These are phyloP conservation scores for Microdochium nivale DNA, from an alignment of 2,329 filamentous ascomycete genomes.

Conservation along the genomic window DNA sequence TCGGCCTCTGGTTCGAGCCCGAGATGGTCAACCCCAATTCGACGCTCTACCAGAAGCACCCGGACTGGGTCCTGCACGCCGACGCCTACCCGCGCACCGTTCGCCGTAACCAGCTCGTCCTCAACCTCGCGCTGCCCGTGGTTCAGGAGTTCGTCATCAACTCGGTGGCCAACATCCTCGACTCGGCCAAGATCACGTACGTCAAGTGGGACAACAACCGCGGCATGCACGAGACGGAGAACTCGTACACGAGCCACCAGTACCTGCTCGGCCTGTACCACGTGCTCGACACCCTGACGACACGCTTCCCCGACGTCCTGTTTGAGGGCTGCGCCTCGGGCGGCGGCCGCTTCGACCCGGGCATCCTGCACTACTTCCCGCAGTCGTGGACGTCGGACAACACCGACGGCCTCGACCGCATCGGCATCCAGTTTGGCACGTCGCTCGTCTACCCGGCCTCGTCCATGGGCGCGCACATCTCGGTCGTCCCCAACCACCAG, in stretches of 20 bases:
- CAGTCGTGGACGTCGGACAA: conserved; percentile 60
- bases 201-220: conserved; percentile 65
- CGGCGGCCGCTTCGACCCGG: conserved; percentile 56
- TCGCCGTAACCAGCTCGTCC: conserved; percentile 48
- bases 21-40: conserved; percentile 61
- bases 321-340: conserved; percentile 61
- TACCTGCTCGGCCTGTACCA: conserved; percentile 58
- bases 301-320: conserved; percentile 50
- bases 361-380: conserved; percentile 55
- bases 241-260: conserved; percentile 42
- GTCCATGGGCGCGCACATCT: conserved; percentile 58
- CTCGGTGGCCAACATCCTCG: conserved; percentile 43
- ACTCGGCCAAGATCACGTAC: conserved; percentile 45
- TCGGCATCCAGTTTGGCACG: conserved; percentile 56
- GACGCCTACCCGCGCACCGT: conserved; percentile 47
- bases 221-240: conserved; percentile 50
- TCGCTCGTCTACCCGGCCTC: conserved; percentile 54
- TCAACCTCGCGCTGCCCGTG: conserved; percentile 51
- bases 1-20: conserved; percentile 60
- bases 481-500: conserved; percentile 49
- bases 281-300: conserved; percentile 51
- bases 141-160: conserved; percentile 56
- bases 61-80: conserved; percentile 54
- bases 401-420: conserved; percentile 52
- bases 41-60: conserved; percentile 49